These are phyloP conservation scores for Ganoderma leucocontextum DNA, from an alignment of 1,284 basidiomycete species.

Conservation along the genomic window DNA sequence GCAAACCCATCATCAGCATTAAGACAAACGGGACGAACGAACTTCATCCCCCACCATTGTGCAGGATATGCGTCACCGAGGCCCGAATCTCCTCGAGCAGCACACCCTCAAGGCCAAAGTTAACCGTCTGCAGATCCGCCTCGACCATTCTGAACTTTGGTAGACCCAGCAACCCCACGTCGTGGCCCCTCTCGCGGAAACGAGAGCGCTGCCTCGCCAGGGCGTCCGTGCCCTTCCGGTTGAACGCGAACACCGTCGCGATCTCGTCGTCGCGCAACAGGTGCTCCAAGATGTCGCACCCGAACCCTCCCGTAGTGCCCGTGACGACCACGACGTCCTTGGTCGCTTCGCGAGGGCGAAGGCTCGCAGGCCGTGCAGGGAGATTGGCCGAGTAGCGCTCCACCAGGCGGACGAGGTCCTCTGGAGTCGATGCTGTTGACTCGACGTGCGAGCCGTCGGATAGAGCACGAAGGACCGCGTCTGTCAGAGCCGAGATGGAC, in stretches of 20 bases:
- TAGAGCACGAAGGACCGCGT: conserved; percentile 30
- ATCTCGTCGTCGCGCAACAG: conserved; percentile 24
- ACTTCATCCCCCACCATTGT: conserved; percentile 40
- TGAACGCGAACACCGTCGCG: conserved; percentile 33
- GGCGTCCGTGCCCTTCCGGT: conserved; percentile 14
- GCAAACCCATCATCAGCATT: background rate
- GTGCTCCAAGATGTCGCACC: conserved; percentile 31
- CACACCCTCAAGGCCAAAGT: conserved; percentile 39
- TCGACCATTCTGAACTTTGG: conserved; percentile 45
- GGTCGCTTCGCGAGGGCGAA: background rate
- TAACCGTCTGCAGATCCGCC: conserved; percentile 38
- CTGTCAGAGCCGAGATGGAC: conserved; percentile 40
- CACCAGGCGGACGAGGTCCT: conserved; percentile 21
- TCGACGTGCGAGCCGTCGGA: conserved; percentile 30
- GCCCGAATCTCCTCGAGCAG: conserved; percentile 40
- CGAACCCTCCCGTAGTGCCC: conserved; percentile 38
- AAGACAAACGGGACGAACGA: background rate
- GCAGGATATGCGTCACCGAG: conserved; percentile 43
- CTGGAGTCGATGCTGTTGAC: conserved; percentile 14
- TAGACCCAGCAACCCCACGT: conserved; percentile 36
- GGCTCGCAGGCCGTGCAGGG: conserved; percentile 7
- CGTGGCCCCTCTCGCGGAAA: conserved; percentile 42
- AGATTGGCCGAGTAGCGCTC: conserved; percentile 19
- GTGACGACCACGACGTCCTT: conserved; percentile 36
- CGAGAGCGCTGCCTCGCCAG: conserved; percentile 39